Evolutionary conservation across 257 asterid species (phyloP), one percentile per base, ranked within the genome.

Genomic region (Penstemon davidsonii): DNA sequence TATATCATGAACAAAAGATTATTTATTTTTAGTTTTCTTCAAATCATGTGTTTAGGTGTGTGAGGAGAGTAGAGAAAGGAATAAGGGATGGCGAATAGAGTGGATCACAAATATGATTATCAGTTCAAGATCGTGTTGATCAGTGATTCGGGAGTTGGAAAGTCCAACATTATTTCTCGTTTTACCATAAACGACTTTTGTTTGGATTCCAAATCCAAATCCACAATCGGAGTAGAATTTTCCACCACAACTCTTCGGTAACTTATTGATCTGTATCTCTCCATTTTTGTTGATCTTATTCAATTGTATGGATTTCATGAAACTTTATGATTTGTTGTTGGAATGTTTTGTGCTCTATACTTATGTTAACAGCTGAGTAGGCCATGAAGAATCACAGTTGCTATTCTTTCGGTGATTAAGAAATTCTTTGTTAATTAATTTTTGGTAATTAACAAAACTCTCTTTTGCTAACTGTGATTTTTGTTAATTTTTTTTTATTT

Each of bases 81-180:
- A 8, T 11, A 13, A 47, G 67, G 15, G 37, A 62, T 62, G 67
- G 55, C 42, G 3, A 45, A 25, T 62, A 62, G 55, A 25, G 55
- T 62, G 18, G 67, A 62, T 62, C 67, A 62, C 40, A 55, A 62
- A 55, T 62, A 62, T 45, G 67, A 62, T 62, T 62, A 62, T 49
- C n/a, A 44, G 9, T 62, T 62, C 67, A 62, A 62, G 42, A 62
- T 62, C 19, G 67, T 62, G 10, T 45, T 62, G 67, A 62, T 62
- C n/a, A 55, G 67, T 45, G 67, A 62, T 25, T 62, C 67, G 44
- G 67, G 67, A 6, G 67, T 62, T 62, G 67, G 67, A 4, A 62
- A 62, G 19, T 62, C 67, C 51, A 62, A 62, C 19, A 62, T 62
- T 11, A 36, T 62, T 9, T 62, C 67, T 3, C 67, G 67, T 44